phyloP scores from a whole-genome alignment of 257 asterid species.

The Solanum etuberosum region DNA sequence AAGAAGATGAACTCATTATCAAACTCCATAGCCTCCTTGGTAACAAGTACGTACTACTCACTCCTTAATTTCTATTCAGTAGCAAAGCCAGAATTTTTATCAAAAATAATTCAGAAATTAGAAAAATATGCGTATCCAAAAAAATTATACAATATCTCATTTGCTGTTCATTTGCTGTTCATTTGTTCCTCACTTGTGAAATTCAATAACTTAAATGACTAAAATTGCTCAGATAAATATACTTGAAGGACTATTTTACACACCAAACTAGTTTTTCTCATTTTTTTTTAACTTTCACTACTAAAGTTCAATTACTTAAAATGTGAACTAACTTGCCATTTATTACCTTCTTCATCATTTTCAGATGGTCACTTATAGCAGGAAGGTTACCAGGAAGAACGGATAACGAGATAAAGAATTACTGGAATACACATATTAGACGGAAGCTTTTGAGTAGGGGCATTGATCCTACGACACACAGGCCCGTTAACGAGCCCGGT shows the following conservation, averaged over 20 bases:
- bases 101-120: too few relatives aligned
- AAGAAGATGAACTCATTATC: conserved; percentile 86
- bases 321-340: background rate
- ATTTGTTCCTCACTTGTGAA: too few relatives aligned
- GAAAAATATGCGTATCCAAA: too few relatives aligned
- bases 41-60: conserved; percentile 47
- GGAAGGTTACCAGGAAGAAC: conserved; percentile 92
- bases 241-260: background rate
- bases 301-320: background rate
- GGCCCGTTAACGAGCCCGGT: conserved; percentile 31
- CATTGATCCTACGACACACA: conserved; percentile 72
- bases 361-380: conserved; percentile 88
- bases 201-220: background rate
- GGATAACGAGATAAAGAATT: conserved; percentile 84
- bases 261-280: background rate
- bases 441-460: conserved; percentile 74
- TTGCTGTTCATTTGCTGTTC: too few relatives aligned
- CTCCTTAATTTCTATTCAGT: background rate
- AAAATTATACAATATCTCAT: too few relatives aligned
- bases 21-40: conserved; percentile 90
- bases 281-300: background rate
- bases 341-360: background rate
- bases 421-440: conserved; percentile 88
- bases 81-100: too few relatives aligned
- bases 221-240: background rate